Base-by-base conservation (phyloP, 805 yeast species). In the Kluyveromyces starmeri region DNA sequence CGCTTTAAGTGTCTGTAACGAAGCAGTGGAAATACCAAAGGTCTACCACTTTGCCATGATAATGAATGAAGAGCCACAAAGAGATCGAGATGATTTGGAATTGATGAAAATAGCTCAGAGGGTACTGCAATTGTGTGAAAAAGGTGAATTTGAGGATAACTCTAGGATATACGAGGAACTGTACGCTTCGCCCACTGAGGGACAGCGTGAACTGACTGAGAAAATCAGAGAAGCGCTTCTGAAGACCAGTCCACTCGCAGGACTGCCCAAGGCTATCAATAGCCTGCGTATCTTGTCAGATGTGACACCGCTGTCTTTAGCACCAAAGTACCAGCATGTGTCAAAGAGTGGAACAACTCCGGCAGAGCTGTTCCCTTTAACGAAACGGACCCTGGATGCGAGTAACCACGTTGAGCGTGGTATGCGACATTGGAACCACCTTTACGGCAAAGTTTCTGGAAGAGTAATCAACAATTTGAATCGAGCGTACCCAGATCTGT, bases 241-340 rank as follows among this genome's bases (percentile, higher is more conserved):
- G 48, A 88, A 86, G 50, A 67, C 84, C 3, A 70, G 81, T 0
- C 94, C 95, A 0, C 60, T 88, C 29, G 73, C 77, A 11, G 96
- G 96, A 0, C 64, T 86, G 10, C 96, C 96, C 1, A 78, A 78
- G 45, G 73, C 86, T 2, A 88, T 88, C 54, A 88, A 86, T 54
- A 71, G 94, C 1, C 59, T 88, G 48, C 78, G 73, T 47, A 64
- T 67, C 12, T 62, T 86, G 37, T 73, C 73, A 40, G 69, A 69
- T 18, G 75, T 66, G 1, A 83, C 95, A 0, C 95, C 95, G 4
- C 31, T 20, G 23, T 32, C 39, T 5, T 12, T 19, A 10, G n/a
- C n/a, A 11, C 14, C 27, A 14, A 14, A 20, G 4, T 15, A 16
- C 12, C 31, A 34, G n/a, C 27, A 27, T 27, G 29, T 31, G 6